Evolutionary conservation across 371 early-diverging fungal species (phyloP).

Genomic region (Apophysomyces ossiformis): DNA sequence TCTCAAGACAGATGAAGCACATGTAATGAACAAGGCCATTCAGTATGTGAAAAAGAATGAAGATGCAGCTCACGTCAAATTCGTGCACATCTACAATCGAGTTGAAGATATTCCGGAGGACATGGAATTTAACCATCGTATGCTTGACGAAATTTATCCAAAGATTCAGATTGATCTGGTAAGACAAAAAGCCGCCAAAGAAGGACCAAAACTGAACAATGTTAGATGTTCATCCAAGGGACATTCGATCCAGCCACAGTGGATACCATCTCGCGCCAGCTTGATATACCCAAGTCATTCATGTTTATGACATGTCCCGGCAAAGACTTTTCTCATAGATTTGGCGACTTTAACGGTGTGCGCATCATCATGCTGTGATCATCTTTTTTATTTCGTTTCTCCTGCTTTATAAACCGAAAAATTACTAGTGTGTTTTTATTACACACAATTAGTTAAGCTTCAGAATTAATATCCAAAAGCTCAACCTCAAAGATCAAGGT

Average conservation of each 20-base stretch:
- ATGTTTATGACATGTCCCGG: constrained; percentile 59
- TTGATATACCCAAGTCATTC: constrained; percentile 43
- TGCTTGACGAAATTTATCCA: constrained; percentile 54
- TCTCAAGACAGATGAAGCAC: constrained; percentile 59
- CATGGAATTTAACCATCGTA: constrained; percentile 48
- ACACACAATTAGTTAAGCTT: constrained; percentile 70
- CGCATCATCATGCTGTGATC: constrained; percentile 50
- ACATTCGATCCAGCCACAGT: constrained; percentile 50
- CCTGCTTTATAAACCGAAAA: not conserved
- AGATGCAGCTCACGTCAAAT: constrained; percentile 48
- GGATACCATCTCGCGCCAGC: constrained; percentile 46
- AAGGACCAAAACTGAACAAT: not conserved
- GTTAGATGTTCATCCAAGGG: constrained; percentile 48
- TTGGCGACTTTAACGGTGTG: constrained; percentile 51
- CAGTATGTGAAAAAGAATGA: constrained; percentile 57
- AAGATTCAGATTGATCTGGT: constrained; percentile 58
- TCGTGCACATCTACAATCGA: constrained; percentile 49
- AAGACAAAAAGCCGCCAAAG: not conserved
- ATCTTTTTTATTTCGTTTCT: constrained; percentile 15
- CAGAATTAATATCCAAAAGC: too few relatives aligned
- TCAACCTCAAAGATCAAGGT: constrained; percentile 83
- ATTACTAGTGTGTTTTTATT: not conserved
- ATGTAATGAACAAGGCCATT: constrained; percentile 62
- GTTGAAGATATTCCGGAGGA: constrained; percentile 43
- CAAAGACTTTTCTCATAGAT: constrained; percentile 31